Percentiles rank a stretch among this genome's conserved stretches.
Evolutionary conservation across 805 yeast genomes (phyloP).

Genomic region (Sugiyamaella boreocaroliniensis): DNA sequence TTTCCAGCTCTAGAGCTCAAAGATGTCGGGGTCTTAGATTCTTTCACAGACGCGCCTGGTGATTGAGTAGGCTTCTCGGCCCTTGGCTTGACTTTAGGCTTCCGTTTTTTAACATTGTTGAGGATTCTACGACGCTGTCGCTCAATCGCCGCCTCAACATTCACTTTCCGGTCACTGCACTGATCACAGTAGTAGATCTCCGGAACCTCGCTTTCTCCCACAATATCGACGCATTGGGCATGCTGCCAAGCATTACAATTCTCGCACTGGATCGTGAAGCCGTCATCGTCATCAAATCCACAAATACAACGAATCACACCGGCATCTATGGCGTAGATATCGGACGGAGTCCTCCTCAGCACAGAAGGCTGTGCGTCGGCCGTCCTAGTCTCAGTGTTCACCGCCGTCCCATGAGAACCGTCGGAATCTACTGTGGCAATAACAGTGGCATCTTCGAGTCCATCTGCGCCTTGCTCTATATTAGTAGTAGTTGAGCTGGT

Average conservation of each 20-base stretch:
- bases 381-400: too few relatives aligned
- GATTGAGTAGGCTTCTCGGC: background rate
- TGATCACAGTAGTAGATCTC: constrained; percentile 74
- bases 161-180: constrained; percentile 51
- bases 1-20: background rate
- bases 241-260: constrained; percentile 93
- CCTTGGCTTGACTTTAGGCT: background rate
- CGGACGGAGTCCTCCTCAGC: background rate
- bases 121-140: constrained; percentile 31
- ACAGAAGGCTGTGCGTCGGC: background rate
- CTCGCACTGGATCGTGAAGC: constrained; percentile 92
- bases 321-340: constrained; percentile 44
- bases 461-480: too few relatives aligned
- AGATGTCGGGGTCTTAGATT: background rate
- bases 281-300: constrained; percentile 84
- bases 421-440: too few relatives aligned
- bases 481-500: too few relatives aligned
- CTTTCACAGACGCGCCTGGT: background rate
- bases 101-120: constrained; percentile 3
- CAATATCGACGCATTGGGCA: constrained; percentile 79
- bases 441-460: too few relatives aligned
- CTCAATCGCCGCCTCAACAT: constrained; percentile 38
- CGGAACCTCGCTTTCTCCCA: constrained; percentile 66
- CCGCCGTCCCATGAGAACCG: too few relatives aligned
- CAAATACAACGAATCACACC: constrained; percentile 89